Base-by-base conservation (phyloP, 1,284 basidiomycete genomes). In the Anthracocystis setariae region DNA sequence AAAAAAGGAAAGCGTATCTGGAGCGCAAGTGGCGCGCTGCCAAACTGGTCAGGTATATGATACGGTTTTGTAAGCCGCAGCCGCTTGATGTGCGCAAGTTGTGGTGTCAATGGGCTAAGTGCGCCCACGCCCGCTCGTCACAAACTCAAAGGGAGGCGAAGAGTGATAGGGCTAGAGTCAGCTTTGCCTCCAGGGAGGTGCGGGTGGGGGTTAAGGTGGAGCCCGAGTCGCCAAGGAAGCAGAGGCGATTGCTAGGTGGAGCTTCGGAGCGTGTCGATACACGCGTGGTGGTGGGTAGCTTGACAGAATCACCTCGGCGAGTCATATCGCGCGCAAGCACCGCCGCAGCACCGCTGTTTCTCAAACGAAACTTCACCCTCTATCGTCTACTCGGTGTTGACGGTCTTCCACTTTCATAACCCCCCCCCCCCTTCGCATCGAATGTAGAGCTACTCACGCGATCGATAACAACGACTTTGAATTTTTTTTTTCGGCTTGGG, bases 321-420 rank as follows among this genome's bases (percentile, higher is more conserved):
- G n/a, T n/a, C n/a, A n/a, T n/a, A n/a, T n/a, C n/a, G n/a, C n/a
- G n/a, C n/a, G n/a, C n/a, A n/a, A n/a, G n/a, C n/a, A n/a, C n/a
- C n/a, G n/a, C n/a, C n/a, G n/a, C n/a, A n/a, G n/a, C n/a, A 12
- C 62, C 55, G n/a, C 53, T 57, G 2, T 65, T 65, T 15, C 50
- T 71, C 15, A 53, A 54, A n/a, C 57, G 62, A 1, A 71, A 71
- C 48, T 62, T 71, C 12, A 54, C 46, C 18, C 29, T 71, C 27
- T 69, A 69, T 18, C 47, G 40, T 9, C 18, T 53, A 35, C 10
- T 69, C 9, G 60, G 60, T 0, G 13, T 67, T 17, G 17, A 27
- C n/a, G 20, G 46, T 20, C 32, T 68, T 10, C 65, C 65, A 15
- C 53, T 62, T n/a, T 25, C 25, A 9, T 51, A 29, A 15, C n/a